Evolutionary conservation across 2,329 filamentous ascomycete genomes (phyloP).

Genomic region (Teratosphaeria destructans): DNA sequence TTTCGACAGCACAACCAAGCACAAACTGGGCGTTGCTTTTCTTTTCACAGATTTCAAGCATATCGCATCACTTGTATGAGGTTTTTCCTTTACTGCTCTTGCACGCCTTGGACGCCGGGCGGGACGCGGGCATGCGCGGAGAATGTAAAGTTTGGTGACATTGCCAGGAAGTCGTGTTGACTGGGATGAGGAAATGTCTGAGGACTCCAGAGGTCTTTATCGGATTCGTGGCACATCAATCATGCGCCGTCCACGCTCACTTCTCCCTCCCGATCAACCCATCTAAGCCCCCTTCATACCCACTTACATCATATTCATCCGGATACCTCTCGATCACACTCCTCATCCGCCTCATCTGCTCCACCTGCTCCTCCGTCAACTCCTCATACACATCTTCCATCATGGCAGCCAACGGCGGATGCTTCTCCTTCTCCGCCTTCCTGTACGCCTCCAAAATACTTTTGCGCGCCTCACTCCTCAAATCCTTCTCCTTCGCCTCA

Average conservation of each 20-base stretch:
- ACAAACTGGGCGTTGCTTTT: too few species aligned
- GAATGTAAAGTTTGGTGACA: neutral
- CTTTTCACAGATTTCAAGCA: neutral
- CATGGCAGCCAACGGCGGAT: conserved; percentile 58
- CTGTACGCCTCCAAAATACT: conserved; percentile 76
- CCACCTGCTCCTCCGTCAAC: conserved; percentile 65
- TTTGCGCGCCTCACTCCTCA: conserved; percentile 55
- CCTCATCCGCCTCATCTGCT: conserved; percentile 66
- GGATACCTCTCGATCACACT: conserved; percentile 77
- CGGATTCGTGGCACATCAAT: neutral
- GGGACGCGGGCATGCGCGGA: too few species aligned
- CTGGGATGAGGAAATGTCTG: too few species aligned
- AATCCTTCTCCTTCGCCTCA: conserved; percentile 67
- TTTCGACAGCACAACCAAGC: neutral
- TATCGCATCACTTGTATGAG: neutral
- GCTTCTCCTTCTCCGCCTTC: conserved; percentile 72
- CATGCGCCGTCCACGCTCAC: neutral
- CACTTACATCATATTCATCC: conserved; percentile 75
- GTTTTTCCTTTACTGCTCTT: neutral
- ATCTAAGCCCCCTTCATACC: conserved; percentile 63
- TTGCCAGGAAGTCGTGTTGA: too few species aligned
- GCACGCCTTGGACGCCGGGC: too few species aligned
- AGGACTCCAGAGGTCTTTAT: too few species aligned
- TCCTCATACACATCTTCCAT: conserved; percentile 89
- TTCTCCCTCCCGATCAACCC: conserved; percentile 37